Conservation (phyloP, 2,329 filamentous ascomycete genomes). For the Trichoderma atroviride region DNA sequence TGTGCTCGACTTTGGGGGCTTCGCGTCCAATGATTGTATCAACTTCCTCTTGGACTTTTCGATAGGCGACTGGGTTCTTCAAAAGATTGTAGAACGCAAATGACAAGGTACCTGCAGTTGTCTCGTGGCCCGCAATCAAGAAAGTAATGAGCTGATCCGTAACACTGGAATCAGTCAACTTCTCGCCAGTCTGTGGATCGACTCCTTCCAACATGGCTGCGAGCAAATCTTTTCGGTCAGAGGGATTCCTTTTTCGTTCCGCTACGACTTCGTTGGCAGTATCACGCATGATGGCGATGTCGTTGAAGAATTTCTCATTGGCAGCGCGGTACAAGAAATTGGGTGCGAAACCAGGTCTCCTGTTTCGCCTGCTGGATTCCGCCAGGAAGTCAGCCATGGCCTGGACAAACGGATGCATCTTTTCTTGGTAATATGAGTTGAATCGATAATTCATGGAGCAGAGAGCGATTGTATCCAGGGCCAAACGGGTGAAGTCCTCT, state of each 20-base stretch:
- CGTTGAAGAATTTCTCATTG: conserved; percentile 54
- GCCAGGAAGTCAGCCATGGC: conserved; percentile 67
- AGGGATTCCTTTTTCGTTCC: conserved; percentile 57
- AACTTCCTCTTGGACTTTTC: conserved; percentile 67
- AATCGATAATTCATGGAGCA: conserved; percentile 74
- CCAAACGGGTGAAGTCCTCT: conserved; percentile 72
- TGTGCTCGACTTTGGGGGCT: conserved; percentile 61
- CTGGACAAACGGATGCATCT: conserved; percentile 69
- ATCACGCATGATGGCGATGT: conserved; percentile 59
- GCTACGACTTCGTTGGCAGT: conserved; percentile 63
- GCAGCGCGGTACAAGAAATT: conserved; percentile 53
- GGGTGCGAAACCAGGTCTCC: conserved; percentile 49
- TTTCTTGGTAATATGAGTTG: conserved; percentile 72
- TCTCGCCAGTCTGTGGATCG: conserved; percentile 68
- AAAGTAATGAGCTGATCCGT: conserved; percentile 74
- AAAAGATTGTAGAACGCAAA: conserved; percentile 68
- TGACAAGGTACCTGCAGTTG: conserved; percentile 67
- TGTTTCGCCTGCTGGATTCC: conserved; percentile 56
- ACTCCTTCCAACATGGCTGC: conserved; percentile 69
- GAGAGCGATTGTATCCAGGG: conserved; percentile 71
- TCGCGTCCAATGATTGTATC: conserved; percentile 64
- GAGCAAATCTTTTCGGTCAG: conserved; percentile 66
- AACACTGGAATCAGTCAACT: conserved; percentile 64
- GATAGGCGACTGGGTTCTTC: conserved; percentile 62
- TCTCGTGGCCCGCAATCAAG: conserved; percentile 71